These are phyloP conservation scores for Didymella segeticola DNA, from an alignment of 2,329 filamentous ascomycete genomes.

Conservation along the genomic window DNA sequence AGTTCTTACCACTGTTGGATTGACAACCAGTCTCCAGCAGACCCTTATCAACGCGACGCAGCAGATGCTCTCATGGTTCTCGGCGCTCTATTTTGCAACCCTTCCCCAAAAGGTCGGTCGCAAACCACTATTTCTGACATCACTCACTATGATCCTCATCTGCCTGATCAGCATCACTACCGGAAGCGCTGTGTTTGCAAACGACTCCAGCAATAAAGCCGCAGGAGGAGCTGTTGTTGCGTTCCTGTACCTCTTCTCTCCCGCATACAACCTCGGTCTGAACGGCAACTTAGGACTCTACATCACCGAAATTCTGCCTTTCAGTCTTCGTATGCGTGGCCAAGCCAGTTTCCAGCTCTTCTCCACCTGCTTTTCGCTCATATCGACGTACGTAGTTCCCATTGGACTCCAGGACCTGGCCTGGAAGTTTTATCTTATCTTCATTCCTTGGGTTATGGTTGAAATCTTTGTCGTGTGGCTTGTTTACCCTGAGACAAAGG, in stretches of 20 bases:
- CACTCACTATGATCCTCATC: constrained; percentile 45
- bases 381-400: constrained; percentile 69
- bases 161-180: no score
- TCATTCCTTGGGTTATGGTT: constrained; percentile 62
- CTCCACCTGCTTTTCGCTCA: constrained; percentile 66
- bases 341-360: constrained; percentile 67
- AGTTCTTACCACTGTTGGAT: no score
- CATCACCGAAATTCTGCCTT: constrained; percentile 58
- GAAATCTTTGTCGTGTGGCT: constrained; percentile 69
- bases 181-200: constrained; percentile 58
- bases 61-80: constrained; percentile 67
- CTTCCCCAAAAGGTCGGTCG: constrained; percentile 57
- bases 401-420: constrained; percentile 65
- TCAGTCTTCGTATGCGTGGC: constrained; percentile 58
- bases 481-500: constrained; percentile 74
- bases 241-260: constrained; percentile 59
- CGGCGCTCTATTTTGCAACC: constrained; percentile 64
- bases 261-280: constrained; percentile 64
- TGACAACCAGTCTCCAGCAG: no score
- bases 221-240: constrained; percentile 57
- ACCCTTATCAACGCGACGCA: no score
- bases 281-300: constrained; percentile 64
- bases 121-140: constrained; percentile 61
- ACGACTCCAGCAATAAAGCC: constrained; percentile 49
- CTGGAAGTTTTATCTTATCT: constrained; percentile 65